phyloP scores from a whole-genome alignment of 176 grass and related monocot genomes.

The Puya raimondii region DNA sequence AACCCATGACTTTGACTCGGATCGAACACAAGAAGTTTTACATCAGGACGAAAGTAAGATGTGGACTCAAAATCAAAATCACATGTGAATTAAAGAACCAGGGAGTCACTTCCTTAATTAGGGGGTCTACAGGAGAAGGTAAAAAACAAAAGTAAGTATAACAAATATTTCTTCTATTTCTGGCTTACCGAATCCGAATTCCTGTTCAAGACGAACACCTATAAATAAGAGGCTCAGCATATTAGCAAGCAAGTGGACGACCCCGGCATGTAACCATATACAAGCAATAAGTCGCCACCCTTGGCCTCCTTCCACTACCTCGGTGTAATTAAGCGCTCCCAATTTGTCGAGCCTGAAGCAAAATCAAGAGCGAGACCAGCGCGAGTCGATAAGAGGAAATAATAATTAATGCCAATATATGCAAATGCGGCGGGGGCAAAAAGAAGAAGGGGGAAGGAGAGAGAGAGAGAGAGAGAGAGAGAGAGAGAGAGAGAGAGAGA shows the following conservation, averaged over 20 bases:
- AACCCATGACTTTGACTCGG: too few species aligned
- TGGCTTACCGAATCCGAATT: slow-evolving; percentile 25
- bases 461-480: not conserved
- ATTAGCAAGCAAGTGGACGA: slow-evolving; percentile 19
- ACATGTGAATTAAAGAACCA: too few species aligned
- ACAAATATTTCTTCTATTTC: not conserved
- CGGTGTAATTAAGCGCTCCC: slow-evolving; percentile 11
- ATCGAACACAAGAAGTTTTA: too few species aligned
- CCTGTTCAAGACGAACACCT: slow-evolving; percentile 18
- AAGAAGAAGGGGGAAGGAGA: not conserved
- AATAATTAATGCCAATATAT: not conserved
- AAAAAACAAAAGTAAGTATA: too few species aligned
- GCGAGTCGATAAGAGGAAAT: too few species aligned
- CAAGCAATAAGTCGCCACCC: slow-evolving; percentile 17
- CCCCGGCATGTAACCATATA: slow-evolving; percentile 22
- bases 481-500: not conserved
- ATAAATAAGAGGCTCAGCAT: slow-evolving; percentile 13
- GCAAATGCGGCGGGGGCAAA: too few species aligned
- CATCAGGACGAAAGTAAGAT: too few species aligned
- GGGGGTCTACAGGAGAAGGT: too few species aligned
- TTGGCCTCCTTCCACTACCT: slow-evolving; percentile 7
- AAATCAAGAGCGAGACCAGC: not conserved
- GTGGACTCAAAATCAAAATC: too few species aligned
- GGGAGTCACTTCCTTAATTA: too few species aligned
- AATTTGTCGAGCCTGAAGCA: slow-evolving; percentile 14